phyloP scores from a whole-genome alignment of 768 basidiomycete genomes.

The Rhodotorula toruloides region DNA sequence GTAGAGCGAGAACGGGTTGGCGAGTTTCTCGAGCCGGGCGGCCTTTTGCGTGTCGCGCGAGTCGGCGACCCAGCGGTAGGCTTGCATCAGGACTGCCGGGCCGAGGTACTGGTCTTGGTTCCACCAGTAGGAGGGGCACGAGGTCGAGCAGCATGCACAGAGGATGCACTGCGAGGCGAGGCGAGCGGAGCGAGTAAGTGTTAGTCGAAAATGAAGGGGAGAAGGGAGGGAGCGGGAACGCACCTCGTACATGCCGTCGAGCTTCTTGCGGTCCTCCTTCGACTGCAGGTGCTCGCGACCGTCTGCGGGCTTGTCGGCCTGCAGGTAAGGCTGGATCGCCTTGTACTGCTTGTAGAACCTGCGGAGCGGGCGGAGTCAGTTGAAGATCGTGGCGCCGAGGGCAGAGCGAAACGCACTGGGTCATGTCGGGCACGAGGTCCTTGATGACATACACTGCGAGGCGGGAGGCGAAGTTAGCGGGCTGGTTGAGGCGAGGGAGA shows the following conservation, averaged over 20 bases:
- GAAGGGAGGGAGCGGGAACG: neutral
- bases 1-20: constrained; percentile 94
- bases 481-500: neutral
- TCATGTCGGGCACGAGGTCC: constrained; percentile 75
- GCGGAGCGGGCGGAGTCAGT: constrained; percentile 62
- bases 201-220: constrained; percentile 50
- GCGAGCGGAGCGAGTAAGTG: neutral
- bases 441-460: constrained; percentile 91
- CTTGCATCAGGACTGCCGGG: constrained; percentile 67
- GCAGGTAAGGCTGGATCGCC: constrained; percentile 73
- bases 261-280: constrained; percentile 83
- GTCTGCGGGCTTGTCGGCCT: constrained; percentile 31
- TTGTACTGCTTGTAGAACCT: constrained; percentile 98
- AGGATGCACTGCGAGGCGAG: constrained; percentile 48
- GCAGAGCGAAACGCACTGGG: constrained; percentile 43
- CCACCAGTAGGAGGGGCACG: constrained; percentile 79
- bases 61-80: constrained; percentile 94
- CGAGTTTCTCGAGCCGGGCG: constrained; percentile 80
- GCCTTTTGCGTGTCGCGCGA: constrained; percentile 75
- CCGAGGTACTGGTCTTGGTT: constrained; percentile 98
- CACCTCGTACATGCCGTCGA: constrained; percentile 87
- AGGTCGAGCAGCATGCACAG: constrained; percentile 95
- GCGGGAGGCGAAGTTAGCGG: constrained; percentile 6
- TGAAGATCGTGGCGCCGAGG: neutral
- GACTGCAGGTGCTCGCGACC: constrained; percentile 75